Conservation (phyloP, 2,329 filamentous ascomycete species). For the Trichoderma oligosporum region DNA sequence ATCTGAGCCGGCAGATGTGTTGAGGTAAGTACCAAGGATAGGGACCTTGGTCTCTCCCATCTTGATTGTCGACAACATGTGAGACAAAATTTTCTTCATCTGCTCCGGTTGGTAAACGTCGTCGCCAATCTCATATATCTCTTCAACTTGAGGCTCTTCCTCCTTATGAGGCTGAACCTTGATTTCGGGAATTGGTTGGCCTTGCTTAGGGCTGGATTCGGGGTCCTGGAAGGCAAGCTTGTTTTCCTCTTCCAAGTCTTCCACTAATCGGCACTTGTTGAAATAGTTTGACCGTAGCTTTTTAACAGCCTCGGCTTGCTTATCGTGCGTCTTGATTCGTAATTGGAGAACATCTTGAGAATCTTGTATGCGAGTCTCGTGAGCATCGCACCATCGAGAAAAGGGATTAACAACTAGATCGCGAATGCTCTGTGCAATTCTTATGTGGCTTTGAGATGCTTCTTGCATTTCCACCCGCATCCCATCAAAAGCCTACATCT, state of each 20-base stretch:
- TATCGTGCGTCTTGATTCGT: slow-evolving; percentile 88
- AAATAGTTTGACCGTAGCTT: slow-evolving; percentile 96
- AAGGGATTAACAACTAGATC: slow-evolving; percentile 95
- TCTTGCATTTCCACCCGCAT: slow-evolving; percentile 90
- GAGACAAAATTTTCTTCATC: slow-evolving; percentile 81
- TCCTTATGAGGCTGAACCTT: slow-evolving; percentile 72
- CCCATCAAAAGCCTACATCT: slow-evolving; percentile 78
- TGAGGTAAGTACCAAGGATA: slow-evolving; percentile 90
- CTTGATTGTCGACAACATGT: slow-evolving; percentile 83
- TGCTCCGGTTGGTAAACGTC: slow-evolving; percentile 80
- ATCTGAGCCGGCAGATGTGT: slow-evolving; percentile 85
- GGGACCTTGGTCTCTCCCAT: slow-evolving; percentile 91
- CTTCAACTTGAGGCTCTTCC: slow-evolving; percentile 63
- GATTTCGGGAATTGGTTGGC: slow-evolving; percentile 68
- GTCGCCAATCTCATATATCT: slow-evolving; percentile 86
- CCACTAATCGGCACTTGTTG: slow-evolving; percentile 95
- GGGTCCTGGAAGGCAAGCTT: slow-evolving; percentile 96
- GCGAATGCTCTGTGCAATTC: slow-evolving; percentile 93
- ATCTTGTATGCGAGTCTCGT: slow-evolving; percentile 84
- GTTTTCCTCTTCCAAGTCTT: slow-evolving; percentile 97
- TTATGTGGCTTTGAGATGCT: slow-evolving; percentile 82
- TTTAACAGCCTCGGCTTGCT: slow-evolving; percentile 83
- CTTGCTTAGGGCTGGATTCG: slow-evolving; percentile 61
- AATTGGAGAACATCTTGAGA: slow-evolving; percentile 91
- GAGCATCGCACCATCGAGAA: slow-evolving; percentile 91